These are phyloP conservation scores for Venturia aucupariae DNA, from an alignment of 2,329 filamentous ascomycete genomes.

Conservation along the genomic window DNA sequence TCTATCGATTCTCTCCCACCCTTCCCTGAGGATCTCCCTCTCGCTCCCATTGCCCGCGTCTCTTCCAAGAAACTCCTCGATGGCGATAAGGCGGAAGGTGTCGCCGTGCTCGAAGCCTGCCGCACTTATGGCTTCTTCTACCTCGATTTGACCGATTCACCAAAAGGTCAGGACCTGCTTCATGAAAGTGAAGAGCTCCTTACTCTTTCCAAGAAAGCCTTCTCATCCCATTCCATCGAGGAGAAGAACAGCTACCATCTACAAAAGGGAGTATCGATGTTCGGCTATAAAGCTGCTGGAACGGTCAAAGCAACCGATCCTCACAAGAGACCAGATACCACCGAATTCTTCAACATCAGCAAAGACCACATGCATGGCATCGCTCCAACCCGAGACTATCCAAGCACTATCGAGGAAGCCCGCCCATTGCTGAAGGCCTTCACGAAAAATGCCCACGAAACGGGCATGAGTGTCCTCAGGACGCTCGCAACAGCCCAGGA, in stretches of 20 bases:
- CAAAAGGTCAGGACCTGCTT: neutral
- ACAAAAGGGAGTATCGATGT: slow-evolving; percentile 9
- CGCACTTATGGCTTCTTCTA: slow-evolving; percentile 15
- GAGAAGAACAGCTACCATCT: slow-evolving; percentile 12
- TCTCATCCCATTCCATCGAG: neutral
- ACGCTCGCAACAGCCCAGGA: neutral
- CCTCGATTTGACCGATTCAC: slow-evolving; percentile 10
- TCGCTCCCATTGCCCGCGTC: slow-evolving; percentile 33
- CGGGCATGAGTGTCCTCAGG: slow-evolving; percentile 7
- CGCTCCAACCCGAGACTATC: slow-evolving; percentile 7
- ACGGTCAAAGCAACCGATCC: slow-evolving; percentile 13
- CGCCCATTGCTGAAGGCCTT: slow-evolving; percentile 2
- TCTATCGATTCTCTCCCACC: slow-evolving; percentile 22
- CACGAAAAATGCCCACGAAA: slow-evolving; percentile 12
- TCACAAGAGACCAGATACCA: slow-evolving; percentile 10
- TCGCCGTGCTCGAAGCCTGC: slow-evolving; percentile 11
- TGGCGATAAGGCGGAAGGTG: slow-evolving; percentile 18
- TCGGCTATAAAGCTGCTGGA: slow-evolving; percentile 14
- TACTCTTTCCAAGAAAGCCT: slow-evolving; percentile 10
- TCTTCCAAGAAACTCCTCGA: slow-evolving; percentile 32
- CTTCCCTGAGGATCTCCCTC: slow-evolving; percentile 33
- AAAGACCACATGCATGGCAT: slow-evolving; percentile 14
- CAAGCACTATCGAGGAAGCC: slow-evolving; percentile 3
- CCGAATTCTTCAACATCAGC: slow-evolving; percentile 12
- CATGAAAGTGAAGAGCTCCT: slow-evolving; percentile 7